Base-by-base conservation (phyloP, 2,329 filamentous ascomycete genomes). In the Ophiostoma sp. region DNA sequence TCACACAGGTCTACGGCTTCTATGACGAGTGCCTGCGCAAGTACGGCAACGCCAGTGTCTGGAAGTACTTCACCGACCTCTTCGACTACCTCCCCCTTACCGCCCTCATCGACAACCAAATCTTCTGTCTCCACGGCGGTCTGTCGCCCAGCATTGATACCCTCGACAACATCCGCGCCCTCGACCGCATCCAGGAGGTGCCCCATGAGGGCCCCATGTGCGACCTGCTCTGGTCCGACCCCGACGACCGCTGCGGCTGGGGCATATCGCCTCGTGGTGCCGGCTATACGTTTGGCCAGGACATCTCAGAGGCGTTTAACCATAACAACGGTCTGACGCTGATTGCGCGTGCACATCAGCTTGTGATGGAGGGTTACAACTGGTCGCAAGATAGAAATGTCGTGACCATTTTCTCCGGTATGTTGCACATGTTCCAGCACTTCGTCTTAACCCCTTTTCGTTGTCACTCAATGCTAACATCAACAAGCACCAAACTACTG, bases 341-440 rank as follows among this genome's bases (percentile, higher is more conserved):
- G 76, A 97, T 99, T 80, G 96, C 96, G 75, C 89, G 96, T 83
- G 96, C 96, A 72, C 96, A 99, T 87, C 96, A 99, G 85, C 86
- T 99, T 82, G 96, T 99, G 75, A 99, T 98, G 95, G 96, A 99
- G 83, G 96, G 96, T 68, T 99, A 98, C 84, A 99, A 98, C 83
- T 99, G 96, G 96, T 98, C 95, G 77, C 96, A 98, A 83, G 96
- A 98, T 82, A 87, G 95, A 77, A 98, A 99, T 78, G 96, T 99
- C 70, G 96, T 99, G 75, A 99, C 96, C 50, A 98, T 99, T 80
- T 99, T 99, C 86, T 98, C 95, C 78, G 94, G 93, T 95, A 85
- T 77, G 85, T 81, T 77, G 12, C 66, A 55, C 28, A 74, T 66
- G 70, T 4, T 64, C 22, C 5, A 57, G 33, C 15, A 19, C 11